Conservation (phyloP, 106 monocot species). For the Dactylorhiza incarnata region DNA sequence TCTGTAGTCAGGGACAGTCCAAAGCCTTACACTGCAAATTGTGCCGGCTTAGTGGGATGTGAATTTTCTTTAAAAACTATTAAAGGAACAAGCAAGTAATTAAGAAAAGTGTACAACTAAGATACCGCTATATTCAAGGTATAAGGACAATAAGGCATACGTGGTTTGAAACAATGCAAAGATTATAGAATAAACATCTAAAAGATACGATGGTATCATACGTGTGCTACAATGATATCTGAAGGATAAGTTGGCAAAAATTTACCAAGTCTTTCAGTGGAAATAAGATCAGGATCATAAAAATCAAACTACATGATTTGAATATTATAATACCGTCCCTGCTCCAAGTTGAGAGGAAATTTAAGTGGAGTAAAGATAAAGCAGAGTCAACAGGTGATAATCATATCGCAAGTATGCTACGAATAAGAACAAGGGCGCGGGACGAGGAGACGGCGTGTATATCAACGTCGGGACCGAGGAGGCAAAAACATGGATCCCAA, state of each 20-base stretch:
- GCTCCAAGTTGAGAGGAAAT: too few relatives aligned
- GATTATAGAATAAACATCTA: neutral
- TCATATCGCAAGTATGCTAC: too few relatives aligned
- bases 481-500: too few relatives aligned
- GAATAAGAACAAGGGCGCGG: too few relatives aligned
- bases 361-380: too few relatives aligned
- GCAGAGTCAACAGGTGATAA: too few relatives aligned
- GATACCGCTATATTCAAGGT: neutral
- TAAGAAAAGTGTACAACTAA: neutral
- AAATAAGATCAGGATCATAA: too few relatives aligned
- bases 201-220: neutral
- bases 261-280: too few relatives aligned
- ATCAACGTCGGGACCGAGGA: too few relatives aligned
- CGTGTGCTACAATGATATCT: too few relatives aligned
- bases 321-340: neutral
- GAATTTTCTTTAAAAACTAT: neutral
- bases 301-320: neutral
- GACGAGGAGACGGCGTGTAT: too few relatives aligned
- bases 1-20: slow-evolving; percentile 61
- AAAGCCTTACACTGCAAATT: slow-evolving; percentile 64
- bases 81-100: neutral
- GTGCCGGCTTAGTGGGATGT: neutral
- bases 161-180: neutral
- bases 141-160: neutral
- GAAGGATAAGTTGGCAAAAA: too few relatives aligned